A percentile compares a stretch with the other conserved stretches of the same genome.
phyloP scores from a whole-genome alignment of 331 rosid species.

The Dryas integrifolia region DNA sequence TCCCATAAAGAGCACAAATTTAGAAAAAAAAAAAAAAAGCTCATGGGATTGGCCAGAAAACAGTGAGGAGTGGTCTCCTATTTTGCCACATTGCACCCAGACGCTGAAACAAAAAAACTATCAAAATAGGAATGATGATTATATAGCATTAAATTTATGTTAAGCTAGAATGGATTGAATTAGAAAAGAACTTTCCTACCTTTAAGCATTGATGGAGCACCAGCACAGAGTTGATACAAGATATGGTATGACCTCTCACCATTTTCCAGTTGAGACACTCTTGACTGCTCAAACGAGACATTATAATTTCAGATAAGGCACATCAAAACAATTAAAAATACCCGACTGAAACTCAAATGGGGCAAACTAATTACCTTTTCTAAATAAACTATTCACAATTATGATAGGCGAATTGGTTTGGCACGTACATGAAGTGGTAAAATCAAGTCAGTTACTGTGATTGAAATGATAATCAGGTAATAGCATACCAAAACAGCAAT shows the following conservation, averaged over 20 bases:
- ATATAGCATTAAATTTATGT: conserved; percentile 3
- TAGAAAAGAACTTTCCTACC: conserved; percentile 43
- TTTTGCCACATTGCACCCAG: background rate
- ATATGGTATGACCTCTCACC: conserved; percentile 87
- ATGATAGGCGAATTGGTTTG: conserved; percentile 29
- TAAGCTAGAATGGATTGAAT: conserved; percentile 8
- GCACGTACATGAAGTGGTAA: conserved; percentile 36
- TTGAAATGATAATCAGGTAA: conserved; percentile 26
- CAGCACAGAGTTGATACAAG: conserved; percentile 96
- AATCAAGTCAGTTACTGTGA: conserved; percentile 44
- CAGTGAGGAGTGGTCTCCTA: background rate
- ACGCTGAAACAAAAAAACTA: background rate
- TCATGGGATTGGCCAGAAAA: background rate
- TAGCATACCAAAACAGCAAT: conserved; percentile 13
- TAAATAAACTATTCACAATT: conserved; percentile 54
- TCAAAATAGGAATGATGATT: background rate
- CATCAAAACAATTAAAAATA: conserved; percentile 29
- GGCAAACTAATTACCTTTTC: conserved; percentile 72
- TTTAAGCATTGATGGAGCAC: conserved; percentile 69
- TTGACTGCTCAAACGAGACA: conserved; percentile 62
- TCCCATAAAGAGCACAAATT: background rate
- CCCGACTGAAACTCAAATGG: conserved; percentile 24
- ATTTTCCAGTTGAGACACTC: conserved; percentile 70
- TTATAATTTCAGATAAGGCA: conserved; percentile 31
- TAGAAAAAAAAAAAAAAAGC: background rate